Conservation (phyloP, 192 early-diverging fungal species). For the Coemansia sp. region DNA sequence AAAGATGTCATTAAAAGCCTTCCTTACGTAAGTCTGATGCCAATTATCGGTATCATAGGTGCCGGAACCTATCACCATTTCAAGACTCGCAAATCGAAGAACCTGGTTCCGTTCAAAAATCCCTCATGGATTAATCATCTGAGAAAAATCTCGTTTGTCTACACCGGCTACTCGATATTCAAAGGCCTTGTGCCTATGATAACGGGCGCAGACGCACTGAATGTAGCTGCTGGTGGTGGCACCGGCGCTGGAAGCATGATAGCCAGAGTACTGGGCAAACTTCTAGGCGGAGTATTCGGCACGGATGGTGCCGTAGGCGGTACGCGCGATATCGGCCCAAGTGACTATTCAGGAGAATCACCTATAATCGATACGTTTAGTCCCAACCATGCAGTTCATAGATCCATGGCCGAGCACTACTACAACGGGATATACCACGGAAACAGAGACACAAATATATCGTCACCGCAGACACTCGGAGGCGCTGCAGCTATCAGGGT, state of each 20-base stretch:
- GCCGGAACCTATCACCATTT: too few species aligned
- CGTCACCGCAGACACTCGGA: background rate
- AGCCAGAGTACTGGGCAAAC: background rate
- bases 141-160: too few species aligned
- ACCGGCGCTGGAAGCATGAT: background rate
- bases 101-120: too few species aligned
- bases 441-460: background rate
- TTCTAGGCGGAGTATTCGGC: background rate
- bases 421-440: background rate
- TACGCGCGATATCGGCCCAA: background rate
- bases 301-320: background rate
- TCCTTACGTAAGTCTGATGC: too few species aligned
- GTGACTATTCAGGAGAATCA: background rate
- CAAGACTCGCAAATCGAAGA: too few species aligned
- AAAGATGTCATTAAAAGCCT: too few species aligned
- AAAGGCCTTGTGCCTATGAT: too few species aligned
- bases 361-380: background rate
- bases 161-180: too few species aligned
- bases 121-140: too few species aligned
- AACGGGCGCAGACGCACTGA: too few species aligned
- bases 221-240: too few species aligned
- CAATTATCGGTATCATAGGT: too few species aligned
- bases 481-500: background rate
- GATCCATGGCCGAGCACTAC: background rate
- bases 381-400: background rate